Conservation (phyloP, 2,329 filamentous ascomycete genomes). For the Colletotrichum spaethianum region DNA sequence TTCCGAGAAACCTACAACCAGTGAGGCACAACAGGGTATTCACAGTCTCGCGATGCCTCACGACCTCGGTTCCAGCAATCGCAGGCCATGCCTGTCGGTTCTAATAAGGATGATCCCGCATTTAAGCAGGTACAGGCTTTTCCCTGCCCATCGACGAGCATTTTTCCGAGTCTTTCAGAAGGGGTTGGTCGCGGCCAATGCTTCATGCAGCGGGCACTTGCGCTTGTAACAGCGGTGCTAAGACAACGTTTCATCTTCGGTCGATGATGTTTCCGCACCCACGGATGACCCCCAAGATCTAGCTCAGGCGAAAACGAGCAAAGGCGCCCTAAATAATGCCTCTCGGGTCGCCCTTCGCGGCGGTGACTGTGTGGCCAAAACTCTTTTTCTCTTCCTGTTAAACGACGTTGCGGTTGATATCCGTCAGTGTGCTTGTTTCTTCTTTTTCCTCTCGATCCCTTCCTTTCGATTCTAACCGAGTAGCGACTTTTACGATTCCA, state of each 20-base stretch:
- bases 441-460: constrained; percentile 22
- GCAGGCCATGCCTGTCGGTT: neutral
- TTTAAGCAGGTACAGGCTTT: constrained; percentile 25
- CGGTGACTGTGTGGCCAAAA: neutral
- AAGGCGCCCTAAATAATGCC: constrained; percentile 30
- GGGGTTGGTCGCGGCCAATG: constrained; percentile 33
- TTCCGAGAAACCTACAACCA: neutral
- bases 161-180: constrained; percentile 12
- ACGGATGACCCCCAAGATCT: constrained; percentile 19
- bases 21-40: neutral
- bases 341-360: neutral
- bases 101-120: constrained; percentile 22
- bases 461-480: constrained; percentile 14
- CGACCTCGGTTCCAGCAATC: constrained; percentile 5
- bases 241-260: constrained; percentile 38
- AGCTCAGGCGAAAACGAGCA: constrained; percentile 9
- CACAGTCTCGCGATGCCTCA: neutral
- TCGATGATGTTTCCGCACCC: constrained; percentile 33
- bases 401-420: constrained; percentile 33
- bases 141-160: constrained; percentile 16
- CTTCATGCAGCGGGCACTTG: constrained; percentile 31
- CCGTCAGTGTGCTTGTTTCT: constrained; percentile 41
- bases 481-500: constrained; percentile 12
- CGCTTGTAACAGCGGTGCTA: constrained; percentile 34
- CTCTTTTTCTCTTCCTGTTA: constrained; percentile 26